Evolutionary conservation across 2,329 filamentous ascomycete species (phyloP).

Genomic region (Claviceps maximensis): DNA sequence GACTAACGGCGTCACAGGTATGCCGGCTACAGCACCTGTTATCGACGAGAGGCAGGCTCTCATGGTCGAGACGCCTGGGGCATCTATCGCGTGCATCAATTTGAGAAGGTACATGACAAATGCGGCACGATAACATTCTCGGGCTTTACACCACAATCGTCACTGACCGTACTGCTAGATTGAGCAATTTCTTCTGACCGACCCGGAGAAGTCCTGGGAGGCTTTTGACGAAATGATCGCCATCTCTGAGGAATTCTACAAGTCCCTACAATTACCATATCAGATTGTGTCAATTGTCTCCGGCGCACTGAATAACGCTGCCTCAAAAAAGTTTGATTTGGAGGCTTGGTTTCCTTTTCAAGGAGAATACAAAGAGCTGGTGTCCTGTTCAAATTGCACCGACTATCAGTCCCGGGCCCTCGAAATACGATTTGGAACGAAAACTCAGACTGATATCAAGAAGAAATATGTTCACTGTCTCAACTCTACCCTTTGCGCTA

Average conservation of each 20-base stretch:
- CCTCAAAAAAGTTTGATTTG: conserved; percentile 84
- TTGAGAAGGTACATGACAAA: conserved; percentile 56
- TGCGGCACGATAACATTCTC: not conserved
- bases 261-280: conserved; percentile 79
- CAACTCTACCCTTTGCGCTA: conserved; percentile 82
- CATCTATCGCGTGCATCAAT: conserved; percentile 95
- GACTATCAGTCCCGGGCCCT: conserved; percentile 93
- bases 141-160: not conserved
- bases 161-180: conserved; percentile 24
- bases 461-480: conserved; percentile 94
- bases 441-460: conserved; percentile 66
- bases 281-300: conserved; percentile 89
- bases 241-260: conserved; percentile 88
- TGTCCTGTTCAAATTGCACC: conserved; percentile 95
- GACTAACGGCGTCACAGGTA: conserved; percentile 48
- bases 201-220: conserved; percentile 85
- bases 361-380: conserved; percentile 95
- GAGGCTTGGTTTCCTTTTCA: conserved; percentile 97
- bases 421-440: conserved; percentile 82
- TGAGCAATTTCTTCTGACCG: conserved; percentile 67
- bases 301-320: conserved; percentile 70
- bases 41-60: conserved; percentile 86
- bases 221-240: conserved; percentile 88
- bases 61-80: conserved; percentile 88
- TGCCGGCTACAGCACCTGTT: conserved; percentile 88